Percentiles rank a stretch among this genome's conserved stretches.
These are phyloP conservation scores for Flaveria sonorensis DNA, from an alignment of 129 eudicot genomes.

Conservation along the genomic window DNA sequence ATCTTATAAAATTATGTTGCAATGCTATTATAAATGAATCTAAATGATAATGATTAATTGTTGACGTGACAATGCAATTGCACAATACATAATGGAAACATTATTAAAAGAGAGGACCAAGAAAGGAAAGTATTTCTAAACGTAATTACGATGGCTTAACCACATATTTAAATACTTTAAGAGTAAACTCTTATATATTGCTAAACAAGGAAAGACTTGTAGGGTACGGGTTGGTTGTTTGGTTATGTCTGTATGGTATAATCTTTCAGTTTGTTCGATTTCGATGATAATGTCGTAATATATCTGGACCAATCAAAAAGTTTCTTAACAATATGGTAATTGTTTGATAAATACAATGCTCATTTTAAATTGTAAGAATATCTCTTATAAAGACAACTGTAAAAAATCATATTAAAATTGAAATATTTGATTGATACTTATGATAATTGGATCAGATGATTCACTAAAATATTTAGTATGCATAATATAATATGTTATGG, in stretches of 20 bases:
- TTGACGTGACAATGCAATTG: conserved; percentile 12
- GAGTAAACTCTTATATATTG: background rate
- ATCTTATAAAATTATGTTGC: background rate
- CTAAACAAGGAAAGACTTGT: conserved; percentile 13
- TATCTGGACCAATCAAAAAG: background rate
- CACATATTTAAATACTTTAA: background rate
- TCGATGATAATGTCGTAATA: background rate
- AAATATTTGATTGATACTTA: too few species aligned
- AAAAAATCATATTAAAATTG: too few species aligned
- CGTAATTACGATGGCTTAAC: conserved; percentile 25
- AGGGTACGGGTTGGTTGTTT: background rate
- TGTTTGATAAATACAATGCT: too few species aligned
- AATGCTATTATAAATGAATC: too few species aligned
- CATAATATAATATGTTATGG: too few species aligned
- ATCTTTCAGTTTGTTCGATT: background rate
- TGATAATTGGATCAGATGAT: too few species aligned
- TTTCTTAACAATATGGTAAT: too few species aligned
- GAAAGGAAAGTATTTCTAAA: conserved; percentile 8
- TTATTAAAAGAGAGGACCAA: conserved; percentile 27
- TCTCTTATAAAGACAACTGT: too few species aligned
- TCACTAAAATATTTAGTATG: too few species aligned
- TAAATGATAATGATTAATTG: background rate
- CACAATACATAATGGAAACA: conserved; percentile 8
- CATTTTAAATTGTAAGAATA: too few species aligned
- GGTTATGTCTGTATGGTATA: conserved; percentile 10